Base-by-base conservation (phyloP, 164 flowering plant genomes). In the Kalanchoe fedtschenkoi region DNA sequence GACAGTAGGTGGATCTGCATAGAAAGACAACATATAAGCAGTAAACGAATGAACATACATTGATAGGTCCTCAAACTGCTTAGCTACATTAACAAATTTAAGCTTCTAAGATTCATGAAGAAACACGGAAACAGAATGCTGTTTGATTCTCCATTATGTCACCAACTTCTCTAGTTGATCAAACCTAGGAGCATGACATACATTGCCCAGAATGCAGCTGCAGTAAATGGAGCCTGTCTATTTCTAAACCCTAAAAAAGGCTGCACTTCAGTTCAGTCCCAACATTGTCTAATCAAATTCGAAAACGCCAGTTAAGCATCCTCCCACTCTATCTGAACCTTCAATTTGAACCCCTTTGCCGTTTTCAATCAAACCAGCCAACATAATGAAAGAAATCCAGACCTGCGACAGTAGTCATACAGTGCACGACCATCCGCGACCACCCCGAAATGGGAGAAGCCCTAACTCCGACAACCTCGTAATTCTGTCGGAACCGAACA, bases 1-100 rank as follows among this genome's bases (percentile, higher is more conserved):
- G n/a, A 92, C 98, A n/a, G 96, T 76, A 1, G 98, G 93, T 28
- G 68, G 37, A 70, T 81, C 97, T 91, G 80, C 39, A 69, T 62
- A 53, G 14, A 53, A 44, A 39, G 29, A 51, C 1, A 51, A 21
- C 28, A 21, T n/a, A 21, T 2, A 51, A 6, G 4, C 6, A 30
- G 4, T 14, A 30, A 58, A n/a, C 28, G 19, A 58, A 33, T 3
- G n/a, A 32, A 19, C 39, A 30, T 8, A 29, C 60, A 15, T 7
- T 34, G 16, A 29, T 9, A 16, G 10, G 21, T 58, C 41, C 35
- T 33, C 14, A 15, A 9, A 15, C 16, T 9, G 2, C 16, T 56
- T 17, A 29, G 15, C 21, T 16, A 16, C 9, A 28, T 26, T 19
- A 30, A 10, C 21, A n/a, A 56, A 8, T 56, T 29, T 11, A 19